Evolutionary conservation across 129 eudicot genomes (phyloP), one percentile per base, ranked within the genome.

Genomic region (Helichrysum umbraculigerum): DNA sequence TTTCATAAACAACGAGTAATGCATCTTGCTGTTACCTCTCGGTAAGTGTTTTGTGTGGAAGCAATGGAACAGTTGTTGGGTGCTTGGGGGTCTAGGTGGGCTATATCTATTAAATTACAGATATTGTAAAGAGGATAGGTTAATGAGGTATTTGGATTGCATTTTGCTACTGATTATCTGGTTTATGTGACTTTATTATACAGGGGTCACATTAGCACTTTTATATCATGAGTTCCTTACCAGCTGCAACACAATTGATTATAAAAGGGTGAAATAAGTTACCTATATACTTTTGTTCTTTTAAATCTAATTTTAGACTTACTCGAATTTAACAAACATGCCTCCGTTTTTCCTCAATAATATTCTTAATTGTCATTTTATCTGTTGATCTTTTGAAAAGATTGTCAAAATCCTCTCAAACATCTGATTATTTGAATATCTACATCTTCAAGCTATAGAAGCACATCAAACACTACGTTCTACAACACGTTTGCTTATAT

Each of bases 1-100:
- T 94, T 94, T 81, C 99, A 94, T 72, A 94, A 94, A 87, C 96
- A 94, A 70, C 88, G 87, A 80, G 90, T 94, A 21, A 94, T 94
- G 99, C 99, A 94, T 81, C 90, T 94, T 79, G 99, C 91, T 22
- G 80, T 94, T 73, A 86, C 85, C 76, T 94, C 99, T 21, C 85
- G 96, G 99, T 91, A 77, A 77, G 87, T 51, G 37, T 41, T 14
- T n/a, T 78, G 2, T 78, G 39, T 60, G 12, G 62, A 57, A 21
- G 3, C 22, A 20, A 57, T 57, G 62, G 62, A 6, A 57, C 4
- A 29, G 14, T 3, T 41, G 15, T 41, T 2, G 47, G 19, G 60
- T 54, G 10, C 5, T 21, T 57, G 62, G 62, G 28, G 28, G 29
- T 57, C 16, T 47, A 17, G 62, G 62, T n/a, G 29, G 62, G 62